Conservation (phyloP, 1,139 yeast genomes). For the Diutina siamensis region DNA sequence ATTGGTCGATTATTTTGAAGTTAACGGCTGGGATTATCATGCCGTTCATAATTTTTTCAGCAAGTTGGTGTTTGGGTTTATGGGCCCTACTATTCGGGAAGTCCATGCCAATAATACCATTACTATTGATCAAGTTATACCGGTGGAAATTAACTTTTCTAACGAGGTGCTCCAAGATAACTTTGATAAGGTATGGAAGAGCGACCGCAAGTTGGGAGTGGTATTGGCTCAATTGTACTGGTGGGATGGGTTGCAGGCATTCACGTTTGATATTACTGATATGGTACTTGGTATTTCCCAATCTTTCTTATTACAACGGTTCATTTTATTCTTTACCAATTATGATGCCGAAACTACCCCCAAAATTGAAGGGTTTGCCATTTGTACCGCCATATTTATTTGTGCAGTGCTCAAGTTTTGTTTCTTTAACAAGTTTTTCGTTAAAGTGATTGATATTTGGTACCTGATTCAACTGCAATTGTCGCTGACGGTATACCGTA, state of each 20-base stretch:
- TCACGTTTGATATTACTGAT: slow-evolving; percentile 32
- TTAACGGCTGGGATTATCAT: slow-evolving; percentile 20
- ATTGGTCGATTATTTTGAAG: slow-evolving; percentile 25
- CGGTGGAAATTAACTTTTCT: background rate
- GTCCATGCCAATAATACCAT: slow-evolving; percentile 16
- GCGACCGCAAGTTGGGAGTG: background rate
- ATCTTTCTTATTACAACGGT: slow-evolving; percentile 44
- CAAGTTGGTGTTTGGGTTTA: slow-evolving; percentile 16
- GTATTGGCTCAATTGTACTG: background rate
- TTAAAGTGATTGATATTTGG: slow-evolving; percentile 40
- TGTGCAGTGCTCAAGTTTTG: slow-evolving; percentile 35
- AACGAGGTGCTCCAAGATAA: background rate
- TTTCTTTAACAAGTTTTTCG: slow-evolving; percentile 40
- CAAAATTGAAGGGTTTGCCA: slow-evolving; percentile 36
- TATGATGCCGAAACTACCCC: slow-evolving; percentile 20
- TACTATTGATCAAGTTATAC: slow-evolving; percentile 13
- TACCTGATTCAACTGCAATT: slow-evolving; percentile 41
- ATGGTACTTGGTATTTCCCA: slow-evolving; percentile 37
- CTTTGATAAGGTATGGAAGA: background rate
- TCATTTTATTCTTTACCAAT: slow-evolving; percentile 35
- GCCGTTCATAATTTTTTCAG: slow-evolving; percentile 17
- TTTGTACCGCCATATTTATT: slow-evolving; percentile 39
- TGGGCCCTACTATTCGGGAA: slow-evolving; percentile 14
- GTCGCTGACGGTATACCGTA: slow-evolving; percentile 38
- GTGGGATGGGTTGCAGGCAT: slow-evolving; percentile 23